Evolutionary conservation across 805 yeast species (phyloP), one percentile per base, ranked within the genome.

Genomic region (Wickerhamomyces silvicola): DNA sequence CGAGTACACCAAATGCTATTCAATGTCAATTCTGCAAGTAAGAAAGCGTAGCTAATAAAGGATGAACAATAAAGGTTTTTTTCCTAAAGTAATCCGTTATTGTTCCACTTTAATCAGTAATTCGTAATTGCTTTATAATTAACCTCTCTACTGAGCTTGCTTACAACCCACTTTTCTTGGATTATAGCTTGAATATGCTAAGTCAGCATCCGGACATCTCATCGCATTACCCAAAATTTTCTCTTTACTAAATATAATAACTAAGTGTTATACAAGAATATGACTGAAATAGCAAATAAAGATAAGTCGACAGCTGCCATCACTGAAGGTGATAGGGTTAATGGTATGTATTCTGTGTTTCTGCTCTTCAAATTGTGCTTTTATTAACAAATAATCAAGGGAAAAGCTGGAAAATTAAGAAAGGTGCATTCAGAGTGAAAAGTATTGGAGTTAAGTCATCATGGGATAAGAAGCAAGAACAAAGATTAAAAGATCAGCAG

Each of bases 381-480:
- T 19, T 2, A 11, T 12, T 10, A 10, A 14, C 13, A 21, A 9
- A 15, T 6, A 22, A n/a, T 12, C 17, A 16, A 44, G 86, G 86
- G 23, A 81, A 82, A 51, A 64, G 69, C 25, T 83, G 88, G 88
- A 83, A 83, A 47, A 68, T 64, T 11, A 68, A 69, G 35, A 82
- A 80, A 47, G 72, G 64, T 33, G 84, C 87, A 4, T 77, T 79
- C 49, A 70, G 87, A 52, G 72, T 76, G 16, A 76, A 62, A 41
- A 65, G 79, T 18, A 45, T 60, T 15, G 87, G 88, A 5, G 77
- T 79, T 3, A 64, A 61, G 36, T 62, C 72, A 2, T 56, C 80
- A 3, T 87, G 84, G 81, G 75, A 71, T 22, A 64, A 71, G 46
- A 78, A 83, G 50, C 72, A 77, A 45, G 76, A 75, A 45, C 78